phyloP scores from a whole-genome alignment of 495 filamentous ascomycete genomes.

The Talaromyces thailandensis region DNA sequence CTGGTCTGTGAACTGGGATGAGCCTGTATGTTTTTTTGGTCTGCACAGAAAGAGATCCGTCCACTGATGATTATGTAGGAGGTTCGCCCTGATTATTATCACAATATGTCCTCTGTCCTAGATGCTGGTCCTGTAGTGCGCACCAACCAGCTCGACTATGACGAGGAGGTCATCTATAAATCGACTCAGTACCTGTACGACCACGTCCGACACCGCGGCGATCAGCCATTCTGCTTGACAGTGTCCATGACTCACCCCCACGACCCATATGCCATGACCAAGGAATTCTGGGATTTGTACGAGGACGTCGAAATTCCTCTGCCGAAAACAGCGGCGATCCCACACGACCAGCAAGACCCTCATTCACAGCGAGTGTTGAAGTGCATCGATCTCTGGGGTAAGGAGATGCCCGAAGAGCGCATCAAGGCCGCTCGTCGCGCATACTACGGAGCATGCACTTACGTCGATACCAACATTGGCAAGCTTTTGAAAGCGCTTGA shows the following conservation, averaged over 20 bases:
- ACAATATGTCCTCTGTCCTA: slow-evolving; percentile 82
- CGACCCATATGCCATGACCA: slow-evolving; percentile 82
- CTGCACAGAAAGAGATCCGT: slow-evolving; percentile 4
- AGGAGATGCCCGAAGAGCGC: slow-evolving; percentile 68
- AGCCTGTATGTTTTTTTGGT: slow-evolving; percentile 39
- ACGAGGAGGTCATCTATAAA: slow-evolving; percentile 86
- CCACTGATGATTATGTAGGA: slow-evolving; percentile 31
- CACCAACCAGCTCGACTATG: slow-evolving; percentile 90
- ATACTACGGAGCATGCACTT: slow-evolving; percentile 83
- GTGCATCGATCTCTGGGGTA: slow-evolving; percentile 70
- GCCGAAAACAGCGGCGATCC: slow-evolving; percentile 58
- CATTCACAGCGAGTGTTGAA: slow-evolving; percentile 74
- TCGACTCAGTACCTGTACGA: slow-evolving; percentile 76
- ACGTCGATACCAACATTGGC: slow-evolving; percentile 81
- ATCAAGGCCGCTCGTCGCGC: slow-evolving; percentile 70
- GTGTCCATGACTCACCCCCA: slow-evolving; percentile 88
- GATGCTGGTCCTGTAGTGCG: slow-evolving; percentile 75
- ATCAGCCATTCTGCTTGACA: slow-evolving; percentile 77
- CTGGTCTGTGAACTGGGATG: slow-evolving; percentile 86
- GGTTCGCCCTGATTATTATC: slow-evolving; percentile 78
- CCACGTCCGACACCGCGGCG: slow-evolving; percentile 59
- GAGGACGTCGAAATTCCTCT: slow-evolving; percentile 77
- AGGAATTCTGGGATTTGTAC: slow-evolving; percentile 84
- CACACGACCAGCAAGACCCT: slow-evolving; percentile 68
- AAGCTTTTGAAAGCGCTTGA: slow-evolving; percentile 65